Percentiles rank a stretch among this genome's conserved stretches.
phyloP scores from a whole-genome alignment of 192 early-diverging fungal genomes.

The Diversispora epigaea region DNA sequence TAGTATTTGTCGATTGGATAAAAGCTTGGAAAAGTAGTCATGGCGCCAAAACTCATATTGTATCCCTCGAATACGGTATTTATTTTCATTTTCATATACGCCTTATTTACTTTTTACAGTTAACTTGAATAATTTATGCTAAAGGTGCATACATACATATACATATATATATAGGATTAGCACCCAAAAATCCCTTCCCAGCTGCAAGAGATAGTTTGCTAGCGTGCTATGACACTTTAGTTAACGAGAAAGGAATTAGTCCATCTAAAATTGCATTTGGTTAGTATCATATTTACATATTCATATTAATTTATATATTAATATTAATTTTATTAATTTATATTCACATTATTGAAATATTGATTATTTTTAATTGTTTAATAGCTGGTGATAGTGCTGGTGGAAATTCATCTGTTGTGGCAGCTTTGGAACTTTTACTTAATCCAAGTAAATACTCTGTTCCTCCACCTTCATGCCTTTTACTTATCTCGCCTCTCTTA shows the following conservation, averaged over 20 bases:
- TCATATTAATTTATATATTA: not conserved
- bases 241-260: constrained; percentile 10
- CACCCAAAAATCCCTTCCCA: constrained; percentile 17
- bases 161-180: not conserved
- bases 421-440: not conserved
- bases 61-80: constrained; percentile 26
- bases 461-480: not conserved
- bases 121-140: not conserved
- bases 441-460: not conserved
- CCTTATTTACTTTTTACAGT: not conserved
- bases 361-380: not conserved
- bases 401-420: not conserved
- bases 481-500: constrained; percentile 6
- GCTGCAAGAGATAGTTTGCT: not conserved
- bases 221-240: constrained; percentile 20
- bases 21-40: constrained; percentile 10
- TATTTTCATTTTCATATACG: not conserved
- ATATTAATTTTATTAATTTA: not conserved
- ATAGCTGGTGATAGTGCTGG: constrained; percentile 31
- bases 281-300: not conserved
- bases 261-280: constrained; percentile 25
- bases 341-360: not conserved
- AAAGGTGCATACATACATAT: no score
- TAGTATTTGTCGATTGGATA: constrained; percentile 11
- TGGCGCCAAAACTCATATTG: constrained; percentile 19